A percentile compares a stretch with the other conserved stretches of the same genome.
Conservation (phyloP, 768 basidiomycete species). For the Boletus sp. region DNA sequence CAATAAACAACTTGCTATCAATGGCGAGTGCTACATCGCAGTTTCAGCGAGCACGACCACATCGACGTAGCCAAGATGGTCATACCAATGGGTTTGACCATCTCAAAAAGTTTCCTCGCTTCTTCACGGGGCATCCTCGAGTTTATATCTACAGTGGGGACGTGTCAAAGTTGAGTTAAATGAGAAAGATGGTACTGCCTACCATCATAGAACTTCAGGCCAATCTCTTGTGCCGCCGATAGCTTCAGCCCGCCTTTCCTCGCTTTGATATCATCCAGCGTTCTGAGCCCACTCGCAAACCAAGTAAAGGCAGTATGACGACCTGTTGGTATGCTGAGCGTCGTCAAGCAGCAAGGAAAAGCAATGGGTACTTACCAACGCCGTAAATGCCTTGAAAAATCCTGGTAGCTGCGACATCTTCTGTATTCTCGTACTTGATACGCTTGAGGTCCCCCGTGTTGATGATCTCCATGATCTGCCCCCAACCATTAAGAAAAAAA, state of each 20-base stretch:
- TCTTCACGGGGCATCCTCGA: slow-evolving; percentile 81
- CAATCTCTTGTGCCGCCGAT: slow-evolving; percentile 59
- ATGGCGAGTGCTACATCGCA: slow-evolving; percentile 56
- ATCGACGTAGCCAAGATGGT: not conserved
- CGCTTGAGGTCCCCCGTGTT: slow-evolving; percentile 69
- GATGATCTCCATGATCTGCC: slow-evolving; percentile 78
- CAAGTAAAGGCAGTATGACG: slow-evolving; percentile 64
- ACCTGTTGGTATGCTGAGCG: slow-evolving; percentile 38
- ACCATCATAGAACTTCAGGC: slow-evolving; percentile 70
- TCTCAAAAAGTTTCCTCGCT: slow-evolving; percentile 66
- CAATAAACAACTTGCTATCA: slow-evolving; percentile 67
- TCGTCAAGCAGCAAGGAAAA: not conserved
- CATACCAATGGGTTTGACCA: slow-evolving; percentile 69
- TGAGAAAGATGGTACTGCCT: slow-evolving; percentile 3
- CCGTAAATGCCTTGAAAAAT: slow-evolving; percentile 83
- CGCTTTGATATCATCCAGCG: slow-evolving; percentile 66
- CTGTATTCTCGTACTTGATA: slow-evolving; percentile 63
- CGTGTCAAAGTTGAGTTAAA: not conserved
- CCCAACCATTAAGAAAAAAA: not conserved
- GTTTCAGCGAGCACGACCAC: not conserved
- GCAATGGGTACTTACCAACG: slow-evolving; percentile 55
- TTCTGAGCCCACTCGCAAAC: slow-evolving; percentile 73
- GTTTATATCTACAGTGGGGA: slow-evolving; percentile 63
- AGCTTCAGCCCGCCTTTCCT: slow-evolving; percentile 62
- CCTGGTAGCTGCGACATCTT: slow-evolving; percentile 52